Evolutionary conservation across 2,329 filamentous ascomycete genomes (phyloP).

Genomic region (Colletotrichum destructivum): DNA sequence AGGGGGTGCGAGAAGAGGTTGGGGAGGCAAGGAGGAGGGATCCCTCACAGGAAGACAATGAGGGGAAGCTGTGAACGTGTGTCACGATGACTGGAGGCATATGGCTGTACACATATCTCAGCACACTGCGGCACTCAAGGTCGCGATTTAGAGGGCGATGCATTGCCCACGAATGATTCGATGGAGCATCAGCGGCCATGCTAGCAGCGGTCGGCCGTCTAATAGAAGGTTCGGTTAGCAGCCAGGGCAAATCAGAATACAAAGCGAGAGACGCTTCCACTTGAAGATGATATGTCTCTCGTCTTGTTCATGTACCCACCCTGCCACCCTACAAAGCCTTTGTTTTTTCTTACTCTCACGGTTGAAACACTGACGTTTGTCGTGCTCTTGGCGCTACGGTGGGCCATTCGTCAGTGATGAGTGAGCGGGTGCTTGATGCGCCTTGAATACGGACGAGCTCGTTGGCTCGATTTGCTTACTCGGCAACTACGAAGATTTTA

Average conservation of each 20-base stretch:
- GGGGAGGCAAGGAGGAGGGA: neutral
- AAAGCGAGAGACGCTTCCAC: constrained; percentile 1
- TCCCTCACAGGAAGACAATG: neutral
- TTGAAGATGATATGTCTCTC: constrained; percentile 1
- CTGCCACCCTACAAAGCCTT: neutral
- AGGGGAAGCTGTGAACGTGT: neutral
- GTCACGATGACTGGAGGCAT: neutral
- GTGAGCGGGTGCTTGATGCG: neutral
- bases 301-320: neutral
- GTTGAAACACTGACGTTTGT: constrained; percentile 31
- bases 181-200: neutral
- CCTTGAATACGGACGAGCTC: neutral
- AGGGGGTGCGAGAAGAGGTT: no score
- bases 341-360: neutral
- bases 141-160: neutral
- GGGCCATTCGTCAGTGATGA: neutral
- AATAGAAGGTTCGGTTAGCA: neutral
- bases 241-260: constrained; percentile 8
- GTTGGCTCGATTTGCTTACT: neutral
- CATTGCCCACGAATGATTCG: neutral
- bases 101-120: neutral
- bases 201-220: neutral
- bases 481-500: no score
- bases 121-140: neutral
- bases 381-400: neutral